A percentile compares a stretch with the other conserved stretches of the same genome.
These are phyloP conservation scores for Iris macrosiphon DNA, from an alignment of 106 monocot species.

Conservation along the genomic window DNA sequence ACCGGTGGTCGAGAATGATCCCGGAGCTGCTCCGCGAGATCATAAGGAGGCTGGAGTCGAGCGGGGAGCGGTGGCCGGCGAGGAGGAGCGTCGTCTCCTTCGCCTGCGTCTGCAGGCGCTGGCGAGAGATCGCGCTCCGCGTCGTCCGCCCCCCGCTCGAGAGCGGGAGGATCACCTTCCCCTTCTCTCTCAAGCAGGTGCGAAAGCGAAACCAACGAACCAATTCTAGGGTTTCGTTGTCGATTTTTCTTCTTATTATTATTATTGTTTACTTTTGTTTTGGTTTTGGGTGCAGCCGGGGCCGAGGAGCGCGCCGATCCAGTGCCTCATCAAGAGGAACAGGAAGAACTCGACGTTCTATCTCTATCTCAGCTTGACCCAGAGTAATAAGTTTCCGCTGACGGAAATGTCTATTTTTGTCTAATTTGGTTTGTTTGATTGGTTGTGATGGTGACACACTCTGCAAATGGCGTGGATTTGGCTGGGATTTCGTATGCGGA, in stretches of 20 bases:
- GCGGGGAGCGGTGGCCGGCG: constrained; percentile 64
- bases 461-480: too few relatives aligned
- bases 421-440: too few relatives aligned
- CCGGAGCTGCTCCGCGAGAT: constrained; percentile 70
- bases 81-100: constrained; percentile 65
- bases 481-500: too few relatives aligned
- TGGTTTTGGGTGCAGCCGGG: constrained; percentile 32
- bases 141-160: constrained; percentile 33
- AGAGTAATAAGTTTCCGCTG: constrained; percentile 20
- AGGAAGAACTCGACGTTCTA: constrained; percentile 50
- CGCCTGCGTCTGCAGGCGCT: constrained; percentile 73
- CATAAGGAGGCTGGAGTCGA: constrained; percentile 44
- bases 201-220: too few relatives aligned
- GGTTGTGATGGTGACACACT: too few relatives aligned
- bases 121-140: constrained; percentile 43
- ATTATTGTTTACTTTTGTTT: not conserved
- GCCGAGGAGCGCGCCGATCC: constrained; percentile 31
- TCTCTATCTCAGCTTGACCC: constrained; percentile 36
- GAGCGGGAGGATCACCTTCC: constrained; percentile 66
- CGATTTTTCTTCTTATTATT: not conserved
- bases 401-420: too few relatives aligned
- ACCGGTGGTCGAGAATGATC: constrained; percentile 59
- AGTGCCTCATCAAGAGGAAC: constrained; percentile 54
- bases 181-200: constrained; percentile 82
- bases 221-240: not conserved